These are phyloP conservation scores for Elsinoe batatas DNA, from an alignment of 2,329 filamentous ascomycete genomes.

Conservation along the genomic window DNA sequence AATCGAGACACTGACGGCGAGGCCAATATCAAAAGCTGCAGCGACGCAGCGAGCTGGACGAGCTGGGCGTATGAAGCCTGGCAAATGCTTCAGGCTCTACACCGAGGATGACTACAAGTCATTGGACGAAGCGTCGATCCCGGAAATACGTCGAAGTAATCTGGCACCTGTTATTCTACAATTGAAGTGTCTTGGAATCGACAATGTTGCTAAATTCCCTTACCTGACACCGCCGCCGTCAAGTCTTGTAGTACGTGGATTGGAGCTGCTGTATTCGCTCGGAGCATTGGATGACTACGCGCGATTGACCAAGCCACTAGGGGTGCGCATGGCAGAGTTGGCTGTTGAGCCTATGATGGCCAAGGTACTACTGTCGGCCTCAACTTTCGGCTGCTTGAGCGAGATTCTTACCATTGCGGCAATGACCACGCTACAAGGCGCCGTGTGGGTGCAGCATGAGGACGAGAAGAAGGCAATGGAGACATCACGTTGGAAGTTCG, in stretches of 20 bases:
- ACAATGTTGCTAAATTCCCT: slow-evolving; percentile 85
- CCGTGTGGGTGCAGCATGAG: slow-evolving; percentile 72
- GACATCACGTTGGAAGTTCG: slow-evolving; percentile 67
- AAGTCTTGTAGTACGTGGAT: slow-evolving; percentile 71
- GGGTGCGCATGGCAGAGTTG: slow-evolving; percentile 82
- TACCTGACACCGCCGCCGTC: slow-evolving; percentile 80
- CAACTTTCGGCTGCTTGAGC: slow-evolving; percentile 64
- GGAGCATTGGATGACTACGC: slow-evolving; percentile 83
- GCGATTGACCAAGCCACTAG: slow-evolving; percentile 81
- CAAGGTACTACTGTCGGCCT: slow-evolving; percentile 69
- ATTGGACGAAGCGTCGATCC: slow-evolving; percentile 64
- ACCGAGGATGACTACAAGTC: slow-evolving; percentile 61
- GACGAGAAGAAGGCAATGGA: slow-evolving; percentile 68
- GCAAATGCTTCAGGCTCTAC: slow-evolving; percentile 91
- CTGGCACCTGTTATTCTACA: slow-evolving; percentile 81
- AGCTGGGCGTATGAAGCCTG: slow-evolving; percentile 77
- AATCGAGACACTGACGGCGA: slow-evolving; percentile 77
- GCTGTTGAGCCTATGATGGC: slow-evolving; percentile 94
- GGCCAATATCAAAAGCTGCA: slow-evolving; percentile 78
- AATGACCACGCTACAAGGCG: slow-evolving; percentile 80
- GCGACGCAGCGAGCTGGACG: slow-evolving; percentile 86
- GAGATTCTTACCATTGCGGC: slow-evolving; percentile 88
- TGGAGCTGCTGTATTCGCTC: slow-evolving; percentile 79
- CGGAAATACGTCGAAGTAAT: slow-evolving; percentile 88
- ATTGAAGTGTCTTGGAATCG: slow-evolving; percentile 87